Conservation (phyloP, 1,139 yeast genomes). For the Nematodospora anomalae region DNA sequence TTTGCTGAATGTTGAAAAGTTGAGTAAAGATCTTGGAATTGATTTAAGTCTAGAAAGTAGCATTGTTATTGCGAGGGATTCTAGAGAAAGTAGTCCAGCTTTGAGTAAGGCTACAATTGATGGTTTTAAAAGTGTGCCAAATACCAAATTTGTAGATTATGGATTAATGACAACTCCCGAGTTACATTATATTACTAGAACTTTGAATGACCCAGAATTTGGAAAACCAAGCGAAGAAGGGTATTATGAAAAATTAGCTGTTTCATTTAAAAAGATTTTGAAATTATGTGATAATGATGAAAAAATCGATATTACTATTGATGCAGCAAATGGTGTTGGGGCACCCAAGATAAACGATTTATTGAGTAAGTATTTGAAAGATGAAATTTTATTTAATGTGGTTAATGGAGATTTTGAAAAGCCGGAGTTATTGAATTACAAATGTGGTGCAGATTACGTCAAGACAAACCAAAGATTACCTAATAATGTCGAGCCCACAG, state of each 20-base stretch:
- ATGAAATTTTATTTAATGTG: slow-evolving; percentile 43
- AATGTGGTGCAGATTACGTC: slow-evolving; percentile 96
- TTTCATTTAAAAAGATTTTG: slow-evolving; percentile 35
- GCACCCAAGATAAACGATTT: slow-evolving; percentile 68
- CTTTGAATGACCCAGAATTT: slow-evolving; percentile 60
- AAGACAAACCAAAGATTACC: slow-evolving; percentile 87
- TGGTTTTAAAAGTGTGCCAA: slow-evolving; percentile 55
- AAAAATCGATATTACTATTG: slow-evolving; percentile 56
- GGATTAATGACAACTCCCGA: slow-evolving; percentile 91
- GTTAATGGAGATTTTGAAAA: slow-evolving; percentile 59
- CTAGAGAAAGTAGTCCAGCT: slow-evolving; percentile 75
- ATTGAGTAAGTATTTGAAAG: slow-evolving; percentile 40
- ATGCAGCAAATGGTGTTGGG: slow-evolving; percentile 95
- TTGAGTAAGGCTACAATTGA: slow-evolving; percentile 65
- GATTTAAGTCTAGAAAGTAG: slow-evolving; percentile 37
- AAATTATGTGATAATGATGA: slow-evolving; percentile 19
- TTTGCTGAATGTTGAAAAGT: slow-evolving; percentile 23
- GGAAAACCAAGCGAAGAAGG: slow-evolving; percentile 69
- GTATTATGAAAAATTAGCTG: slow-evolving; percentile 65
- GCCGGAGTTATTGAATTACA: slow-evolving; percentile 64
- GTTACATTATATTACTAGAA: slow-evolving; percentile 81
- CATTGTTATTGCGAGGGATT: slow-evolving; percentile 65
- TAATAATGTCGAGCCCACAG: slow-evolving; percentile 46
- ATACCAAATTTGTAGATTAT: slow-evolving; percentile 51
- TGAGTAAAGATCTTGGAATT: slow-evolving; percentile 37